Percentiles rank a stretch among this genome's conserved stretches.
These are phyloP conservation scores for Trichoderma koningii DNA, from an alignment of 2,329 filamentous ascomycete species.

Conservation along the genomic window DNA sequence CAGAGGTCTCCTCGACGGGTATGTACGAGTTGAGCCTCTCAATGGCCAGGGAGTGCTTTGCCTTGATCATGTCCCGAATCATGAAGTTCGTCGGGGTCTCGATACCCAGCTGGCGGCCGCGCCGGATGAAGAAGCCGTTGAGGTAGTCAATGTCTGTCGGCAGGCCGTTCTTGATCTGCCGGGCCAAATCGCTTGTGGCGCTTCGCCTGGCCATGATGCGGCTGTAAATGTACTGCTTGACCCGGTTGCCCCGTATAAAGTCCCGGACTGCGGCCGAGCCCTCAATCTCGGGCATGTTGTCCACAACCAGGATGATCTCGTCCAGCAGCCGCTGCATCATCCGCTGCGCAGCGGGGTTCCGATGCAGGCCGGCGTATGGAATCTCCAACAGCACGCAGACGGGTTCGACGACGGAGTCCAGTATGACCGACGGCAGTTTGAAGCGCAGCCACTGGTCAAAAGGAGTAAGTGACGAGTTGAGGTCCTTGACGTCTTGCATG, in stretches of 20 bases:
- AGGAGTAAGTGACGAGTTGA: slow-evolving; percentile 32
- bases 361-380: slow-evolving; percentile 69
- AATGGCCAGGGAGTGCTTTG: slow-evolving; percentile 53
- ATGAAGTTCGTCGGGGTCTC: slow-evolving; percentile 71
- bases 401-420: slow-evolving; percentile 77
- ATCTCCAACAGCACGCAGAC: slow-evolving; percentile 78
- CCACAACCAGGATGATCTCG: slow-evolving; percentile 74
- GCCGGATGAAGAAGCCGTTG: slow-evolving; percentile 82
- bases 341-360: slow-evolving; percentile 64
- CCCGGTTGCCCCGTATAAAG: slow-evolving; percentile 59
- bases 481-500: slow-evolving; percentile 31
- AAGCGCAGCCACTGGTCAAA: slow-evolving; percentile 60
- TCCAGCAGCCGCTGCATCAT: slow-evolving; percentile 71
- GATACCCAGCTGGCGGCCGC: slow-evolving; percentile 73
- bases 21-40: slow-evolving; percentile 40
- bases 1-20: slow-evolving; percentile 42
- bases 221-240: slow-evolving; percentile 59
- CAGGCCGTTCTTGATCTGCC: slow-evolving; percentile 61
- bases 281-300: slow-evolving; percentile 71
- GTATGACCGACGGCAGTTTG: slow-evolving; percentile 78
- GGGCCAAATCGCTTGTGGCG: slow-evolving; percentile 64
- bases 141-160: slow-evolving; percentile 79
- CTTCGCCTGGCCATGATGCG: slow-evolving; percentile 49
- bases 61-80: slow-evolving; percentile 71
- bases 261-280: slow-evolving; percentile 58